Evolutionary conservation across 805 yeast genomes (phyloP).

Genomic region (Hyphopichia homilentoma): DNA sequence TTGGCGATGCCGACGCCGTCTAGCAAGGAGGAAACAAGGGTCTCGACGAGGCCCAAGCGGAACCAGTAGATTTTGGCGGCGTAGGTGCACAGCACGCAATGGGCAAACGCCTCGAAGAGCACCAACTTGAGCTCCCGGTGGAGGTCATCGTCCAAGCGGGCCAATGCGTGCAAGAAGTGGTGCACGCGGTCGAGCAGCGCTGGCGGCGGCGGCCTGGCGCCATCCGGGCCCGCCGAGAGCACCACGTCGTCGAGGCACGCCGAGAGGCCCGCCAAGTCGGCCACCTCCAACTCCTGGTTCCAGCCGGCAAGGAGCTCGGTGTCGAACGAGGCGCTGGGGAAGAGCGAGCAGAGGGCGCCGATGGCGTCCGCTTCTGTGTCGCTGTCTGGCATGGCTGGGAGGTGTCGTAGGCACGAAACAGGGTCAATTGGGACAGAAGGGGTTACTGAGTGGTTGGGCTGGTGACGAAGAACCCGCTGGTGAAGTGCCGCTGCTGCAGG

Average conservation of each 20-base stretch:
- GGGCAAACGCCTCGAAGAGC: conserved; percentile 20
- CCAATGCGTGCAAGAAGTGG: conserved; percentile 10
- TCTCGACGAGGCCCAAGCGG: conserved; percentile 13
- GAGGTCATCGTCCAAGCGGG: conserved; percentile 18
- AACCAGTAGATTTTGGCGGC: conserved; percentile 21
- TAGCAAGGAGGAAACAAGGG: conserved; percentile 18
- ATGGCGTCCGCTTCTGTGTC: too few relatives aligned
- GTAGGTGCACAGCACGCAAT: conserved; percentile 19
- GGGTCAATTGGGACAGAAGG: too few relatives aligned
- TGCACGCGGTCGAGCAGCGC: conserved; percentile 5
- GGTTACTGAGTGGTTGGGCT: too few relatives aligned
- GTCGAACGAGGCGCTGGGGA: background rate
- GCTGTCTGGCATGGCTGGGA: too few relatives aligned
- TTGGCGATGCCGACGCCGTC: background rate
- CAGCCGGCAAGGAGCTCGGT: background rate
- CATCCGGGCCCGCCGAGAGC: conserved; percentile 10
- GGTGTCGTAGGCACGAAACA: too few relatives aligned
- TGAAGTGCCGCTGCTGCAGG: too few relatives aligned
- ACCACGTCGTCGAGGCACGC: conserved; percentile 23
- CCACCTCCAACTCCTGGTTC: background rate
- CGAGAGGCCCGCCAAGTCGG: conserved; percentile 1
- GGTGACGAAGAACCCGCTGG: too few relatives aligned
- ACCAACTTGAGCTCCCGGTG: conserved; percentile 28
- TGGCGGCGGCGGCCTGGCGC: conserved; percentile 5
- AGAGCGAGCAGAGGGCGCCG: too few relatives aligned